Conservation (phyloP, 1,284 basidiomycete genomes). For the Rhodofomes roseus region DNA sequence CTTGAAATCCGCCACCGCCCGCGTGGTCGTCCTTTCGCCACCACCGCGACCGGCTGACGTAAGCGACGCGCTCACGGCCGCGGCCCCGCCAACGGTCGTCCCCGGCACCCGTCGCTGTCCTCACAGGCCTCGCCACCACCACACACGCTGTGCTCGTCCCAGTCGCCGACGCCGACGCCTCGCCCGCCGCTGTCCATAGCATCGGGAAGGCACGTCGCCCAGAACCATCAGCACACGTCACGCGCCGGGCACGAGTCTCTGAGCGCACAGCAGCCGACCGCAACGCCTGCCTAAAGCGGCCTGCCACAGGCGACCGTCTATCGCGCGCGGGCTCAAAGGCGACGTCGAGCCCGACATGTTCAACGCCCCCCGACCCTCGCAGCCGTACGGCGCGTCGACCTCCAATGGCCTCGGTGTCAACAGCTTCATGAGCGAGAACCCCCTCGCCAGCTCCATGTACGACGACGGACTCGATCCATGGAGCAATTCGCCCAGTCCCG, state of each 20-base stretch:
- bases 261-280: background rate
- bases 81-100: background rate
- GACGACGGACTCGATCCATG: slow-evolving; percentile 83
- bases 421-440: slow-evolving; percentile 75
- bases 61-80: background rate
- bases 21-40: slow-evolving; percentile 7
- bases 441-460: slow-evolving; percentile 70
- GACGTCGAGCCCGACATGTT: slow-evolving; percentile 47
- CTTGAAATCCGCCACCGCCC: slow-evolving; percentile 14
- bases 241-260: background rate
- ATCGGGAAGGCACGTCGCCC: background rate
- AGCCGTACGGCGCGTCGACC: slow-evolving; percentile 56
- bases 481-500: slow-evolving; percentile 77
- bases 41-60: slow-evolving; percentile 17
- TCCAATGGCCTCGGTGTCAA: slow-evolving; percentile 53
- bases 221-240: background rate
- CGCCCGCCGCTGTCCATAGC: too few species aligned
- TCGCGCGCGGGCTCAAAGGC: background rate
- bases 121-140: background rate
- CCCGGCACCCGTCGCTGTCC: background rate
- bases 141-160: background rate
- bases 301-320: background rate
- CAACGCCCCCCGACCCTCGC: slow-evolving; percentile 70
- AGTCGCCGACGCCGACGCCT: background rate
- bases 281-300: background rate